phyloP scores from a whole-genome alignment of 257 asterid species.

The Lantana camara region DNA sequence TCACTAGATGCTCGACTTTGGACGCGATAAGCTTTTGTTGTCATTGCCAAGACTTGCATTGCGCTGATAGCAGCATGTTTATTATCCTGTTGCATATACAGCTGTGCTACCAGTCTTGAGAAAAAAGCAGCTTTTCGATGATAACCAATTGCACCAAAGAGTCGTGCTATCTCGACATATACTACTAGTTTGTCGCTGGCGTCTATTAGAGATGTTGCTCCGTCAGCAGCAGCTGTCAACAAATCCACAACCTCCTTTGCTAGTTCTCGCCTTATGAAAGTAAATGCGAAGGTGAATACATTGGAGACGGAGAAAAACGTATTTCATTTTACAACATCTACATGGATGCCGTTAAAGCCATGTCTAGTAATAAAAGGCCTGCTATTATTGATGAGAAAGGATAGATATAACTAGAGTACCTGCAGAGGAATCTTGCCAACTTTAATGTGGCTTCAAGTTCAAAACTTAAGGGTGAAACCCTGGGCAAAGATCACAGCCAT shows the following conservation, averaged over 20 bases:
- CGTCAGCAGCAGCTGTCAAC: slow-evolving; percentile 95
- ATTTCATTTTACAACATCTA: slow-evolving; percentile 15
- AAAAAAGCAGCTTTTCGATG: slow-evolving; percentile 98
- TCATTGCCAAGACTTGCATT: slow-evolving; percentile 98
- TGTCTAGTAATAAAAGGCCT: slow-evolving; percentile 3
- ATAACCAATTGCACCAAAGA: slow-evolving; percentile 91
- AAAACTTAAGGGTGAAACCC: slow-evolving; percentile 97
- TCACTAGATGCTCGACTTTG: slow-evolving; percentile 89
- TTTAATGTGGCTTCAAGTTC: slow-evolving; percentile 97
- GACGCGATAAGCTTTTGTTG: slow-evolving; percentile 94
- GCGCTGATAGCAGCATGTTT: slow-evolving; percentile 96
- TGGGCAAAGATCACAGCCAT: slow-evolving; percentile 37
- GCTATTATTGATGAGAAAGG: slow-evolving; percentile 9
- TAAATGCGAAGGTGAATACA: slow-evolving; percentile 13
- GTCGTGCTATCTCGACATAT: slow-evolving; percentile 91
- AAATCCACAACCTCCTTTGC: slow-evolving; percentile 93
- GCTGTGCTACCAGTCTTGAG: slow-evolving; percentile 97
- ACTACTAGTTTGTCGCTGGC: slow-evolving; percentile 92
- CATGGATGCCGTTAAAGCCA: slow-evolving; percentile 8
- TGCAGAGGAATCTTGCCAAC: slow-evolving; percentile 96
- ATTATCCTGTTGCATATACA: slow-evolving; percentile 94
- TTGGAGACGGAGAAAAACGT: slow-evolving; percentile 5
- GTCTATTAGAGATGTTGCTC: slow-evolving; percentile 93
- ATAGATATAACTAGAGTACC: slow-evolving; percentile 47
- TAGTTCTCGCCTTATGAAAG: slow-evolving; percentile 75